Evolutionary conservation across 768 basidiomycete species (phyloP), one percentile per base, ranked within the genome.

Genomic region (Boletus coccyginus): DNA sequence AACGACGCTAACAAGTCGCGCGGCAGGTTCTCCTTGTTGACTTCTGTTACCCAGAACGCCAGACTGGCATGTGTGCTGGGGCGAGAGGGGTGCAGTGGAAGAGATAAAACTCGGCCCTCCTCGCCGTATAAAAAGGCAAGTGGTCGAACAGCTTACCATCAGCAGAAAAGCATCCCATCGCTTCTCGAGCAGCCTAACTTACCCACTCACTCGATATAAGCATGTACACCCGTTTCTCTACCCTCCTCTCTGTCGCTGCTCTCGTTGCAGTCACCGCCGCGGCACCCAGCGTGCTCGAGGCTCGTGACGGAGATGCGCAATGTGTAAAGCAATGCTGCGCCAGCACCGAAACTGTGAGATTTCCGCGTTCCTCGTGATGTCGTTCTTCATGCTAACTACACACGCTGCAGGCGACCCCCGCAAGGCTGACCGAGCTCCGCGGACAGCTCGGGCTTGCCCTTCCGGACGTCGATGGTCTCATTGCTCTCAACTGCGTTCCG

Each of bases 281-380:
- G 8, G 62, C 27, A 27, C 27, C 27, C 12, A 39, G 8, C n/a
- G 44, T 0, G 33, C 42, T 3, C 24, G 32, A 35, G 3, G 13
- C 38, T 33, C 52, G 2, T 21, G 50, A 14, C 64, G 65, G 17
- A 64, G 57, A 0, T 65, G 5, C 27, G 2, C 3, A 27, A 27
- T 27, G 65, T 3, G 8, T 46, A 2, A 11, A 49, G 2, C 52
- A 55, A 5, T 66, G 65, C 46, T 66, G 62, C 38, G 11, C 6
- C n/a, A 50, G 5, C 6, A 54, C 50, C 27, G n/a, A 44, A n/a
- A 3, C n/a, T 3, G 63, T 62, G 9, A 35, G 57, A 10, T 24
- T 36, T 12, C 12, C 7, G 4, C 7, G 1, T 10, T 31, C 3
- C 7, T 19, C 8, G 10, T 3, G 10, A 16, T 16, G 4, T 14